These are phyloP conservation scores for Aspergillus homomorphus DNA, from an alignment of 495 filamentous ascomycete genomes.

Conservation along the genomic window DNA sequence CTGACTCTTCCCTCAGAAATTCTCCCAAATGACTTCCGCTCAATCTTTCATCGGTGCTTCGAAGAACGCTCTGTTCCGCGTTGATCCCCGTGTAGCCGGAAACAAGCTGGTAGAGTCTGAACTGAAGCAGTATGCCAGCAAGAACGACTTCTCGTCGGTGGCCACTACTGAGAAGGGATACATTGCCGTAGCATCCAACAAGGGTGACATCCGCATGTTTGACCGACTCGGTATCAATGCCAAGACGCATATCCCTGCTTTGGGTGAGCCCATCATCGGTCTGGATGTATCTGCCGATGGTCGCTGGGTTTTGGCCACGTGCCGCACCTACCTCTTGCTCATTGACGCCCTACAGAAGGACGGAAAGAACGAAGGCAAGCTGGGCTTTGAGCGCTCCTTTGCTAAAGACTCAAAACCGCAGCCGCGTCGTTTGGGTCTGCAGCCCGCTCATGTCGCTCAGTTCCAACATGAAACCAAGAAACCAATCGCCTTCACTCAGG, in stretches of 20 bases:
- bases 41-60: conserved; percentile 93
- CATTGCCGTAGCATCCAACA: conserved; percentile 93
- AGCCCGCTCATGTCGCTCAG: conserved; percentile 88
- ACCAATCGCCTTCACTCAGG: conserved; percentile 81
- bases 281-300: conserved; percentile 93
- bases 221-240: conserved; percentile 95
- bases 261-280: conserved; percentile 93
- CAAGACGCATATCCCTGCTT: conserved; percentile 93
- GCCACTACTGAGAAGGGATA: conserved; percentile 96
- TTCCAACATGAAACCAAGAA: conserved; percentile 92
- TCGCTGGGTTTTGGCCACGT: conserved; percentile 91
- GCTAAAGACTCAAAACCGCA: conserved; percentile 90
- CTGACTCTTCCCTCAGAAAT: conserved; percentile 61
- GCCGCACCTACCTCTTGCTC: conserved; percentile 89
- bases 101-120: conserved; percentile 90
- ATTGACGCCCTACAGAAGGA: conserved; percentile 87
- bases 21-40: conserved; percentile 93
- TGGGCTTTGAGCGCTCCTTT: conserved; percentile 93
- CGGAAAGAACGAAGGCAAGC: conserved; percentile 95
- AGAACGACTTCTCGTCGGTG: conserved; percentile 92
- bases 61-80: conserved; percentile 85
- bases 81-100: conserved; percentile 87
- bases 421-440: conserved; percentile 82
- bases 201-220: conserved; percentile 95
- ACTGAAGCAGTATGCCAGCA: conserved; percentile 91